These are phyloP conservation scores for Plantago coronopus DNA, from an alignment of 305 asterid genomes.

Conservation along the genomic window DNA sequence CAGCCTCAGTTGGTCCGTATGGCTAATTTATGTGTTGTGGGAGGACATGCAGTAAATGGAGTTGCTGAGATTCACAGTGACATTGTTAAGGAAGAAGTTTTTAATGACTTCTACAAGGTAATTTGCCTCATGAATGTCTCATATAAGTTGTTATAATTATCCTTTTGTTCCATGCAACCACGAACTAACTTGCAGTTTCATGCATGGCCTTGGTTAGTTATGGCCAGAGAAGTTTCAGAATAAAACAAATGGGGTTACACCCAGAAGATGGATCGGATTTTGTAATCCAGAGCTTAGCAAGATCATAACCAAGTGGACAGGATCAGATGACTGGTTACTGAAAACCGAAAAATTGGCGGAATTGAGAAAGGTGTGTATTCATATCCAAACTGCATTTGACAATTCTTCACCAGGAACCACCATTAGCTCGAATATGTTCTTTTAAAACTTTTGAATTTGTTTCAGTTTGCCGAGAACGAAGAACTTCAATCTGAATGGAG, in stretches of 20 bases:
- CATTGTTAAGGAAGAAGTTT: slow-evolving; percentile 53
- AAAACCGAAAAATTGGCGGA: slow-evolving; percentile 44
- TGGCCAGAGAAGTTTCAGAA: slow-evolving; percentile 71
- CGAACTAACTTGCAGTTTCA: slow-evolving; percentile 13
- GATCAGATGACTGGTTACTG: slow-evolving; percentile 48
- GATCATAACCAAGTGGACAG: slow-evolving; percentile 59
- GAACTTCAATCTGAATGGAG: slow-evolving; percentile 60
- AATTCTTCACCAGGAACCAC: not conserved
- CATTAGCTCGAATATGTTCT: not conserved
- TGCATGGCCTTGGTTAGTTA: slow-evolving; percentile 30
- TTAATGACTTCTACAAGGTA: slow-evolving; percentile 56
- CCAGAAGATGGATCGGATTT: slow-evolving; percentile 58
- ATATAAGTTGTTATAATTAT: not conserved
- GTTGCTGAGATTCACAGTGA: slow-evolving; percentile 66
- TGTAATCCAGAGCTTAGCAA: slow-evolving; percentile 51
- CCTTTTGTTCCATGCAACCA: not conserved
- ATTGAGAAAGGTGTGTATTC: slow-evolving; percentile 39
- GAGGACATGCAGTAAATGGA: slow-evolving; percentile 64
- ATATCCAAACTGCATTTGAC: not conserved
- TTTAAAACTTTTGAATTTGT: slow-evolving; percentile 15
- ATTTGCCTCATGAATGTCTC: not conserved
- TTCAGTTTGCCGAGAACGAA: slow-evolving; percentile 51
- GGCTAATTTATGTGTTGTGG: slow-evolving; percentile 59
- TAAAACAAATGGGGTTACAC: slow-evolving; percentile 64
- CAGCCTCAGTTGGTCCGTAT: slow-evolving; percentile 47